phyloP scores from a whole-genome alignment of 192 early-diverging fungal species.

The Pilaira anomala region DNA sequence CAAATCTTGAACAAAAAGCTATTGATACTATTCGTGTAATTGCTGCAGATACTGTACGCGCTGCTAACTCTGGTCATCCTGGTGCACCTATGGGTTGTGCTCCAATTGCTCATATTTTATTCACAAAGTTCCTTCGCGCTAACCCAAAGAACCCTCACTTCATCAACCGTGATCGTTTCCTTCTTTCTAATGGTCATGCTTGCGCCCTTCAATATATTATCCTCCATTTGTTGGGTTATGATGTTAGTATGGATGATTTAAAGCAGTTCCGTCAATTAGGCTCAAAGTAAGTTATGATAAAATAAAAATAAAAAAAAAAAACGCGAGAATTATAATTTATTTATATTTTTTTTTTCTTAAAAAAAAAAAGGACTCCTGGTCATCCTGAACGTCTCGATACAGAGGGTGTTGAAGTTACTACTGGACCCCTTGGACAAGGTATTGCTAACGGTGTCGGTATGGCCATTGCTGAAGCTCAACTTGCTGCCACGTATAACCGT shows the following conservation, averaged over 20 bases:
- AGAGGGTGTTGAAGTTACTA: constrained; percentile 93
- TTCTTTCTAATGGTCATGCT: constrained; percentile 97
- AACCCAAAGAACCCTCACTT: constrained; percentile 90
- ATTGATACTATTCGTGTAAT: constrained; percentile 91
- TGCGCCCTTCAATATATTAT: constrained; percentile 90
- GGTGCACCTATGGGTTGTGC: constrained; percentile 98
- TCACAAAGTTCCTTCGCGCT: constrained; percentile 75
- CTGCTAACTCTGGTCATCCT: constrained; percentile 92
- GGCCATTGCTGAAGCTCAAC: constrained; percentile 83
- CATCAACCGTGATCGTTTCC: constrained; percentile 95
- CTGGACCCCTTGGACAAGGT: constrained; percentile 93
- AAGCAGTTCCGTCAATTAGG: constrained; percentile 84
- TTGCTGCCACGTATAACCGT: constrained; percentile 89
- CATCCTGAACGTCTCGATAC: constrained; percentile 92
- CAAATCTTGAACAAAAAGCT: constrained; percentile 50
- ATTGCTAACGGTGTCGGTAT: constrained; percentile 91
- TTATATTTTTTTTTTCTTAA: not conserved
- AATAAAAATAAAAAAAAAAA: not conserved
- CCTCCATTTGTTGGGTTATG: constrained; percentile 86
- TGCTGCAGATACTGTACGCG: constrained; percentile 83
- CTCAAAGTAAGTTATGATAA: constrained; percentile 79
- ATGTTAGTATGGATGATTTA: constrained; percentile 85
- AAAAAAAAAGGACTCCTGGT: constrained; percentile 76
- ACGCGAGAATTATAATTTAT: not conserved
- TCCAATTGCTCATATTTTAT: constrained; percentile 89